phyloP scores from a whole-genome alignment of 2,329 filamentous ascomycete species.

The Daldinia sp. region DNA sequence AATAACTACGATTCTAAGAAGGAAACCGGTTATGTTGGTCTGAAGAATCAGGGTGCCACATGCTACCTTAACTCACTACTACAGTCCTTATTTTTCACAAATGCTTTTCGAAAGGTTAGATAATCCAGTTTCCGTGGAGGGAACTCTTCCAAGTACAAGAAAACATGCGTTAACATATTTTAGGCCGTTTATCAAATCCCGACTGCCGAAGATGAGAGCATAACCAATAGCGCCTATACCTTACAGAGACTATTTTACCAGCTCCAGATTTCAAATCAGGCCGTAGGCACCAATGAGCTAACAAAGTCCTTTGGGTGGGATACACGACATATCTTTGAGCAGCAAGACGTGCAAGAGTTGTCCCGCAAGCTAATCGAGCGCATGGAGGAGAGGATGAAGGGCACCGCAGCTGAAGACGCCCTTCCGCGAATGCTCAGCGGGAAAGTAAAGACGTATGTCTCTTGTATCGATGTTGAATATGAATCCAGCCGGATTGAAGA shows the following conservation, averaged over 20 bases:
- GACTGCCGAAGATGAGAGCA: constrained; percentile 84
- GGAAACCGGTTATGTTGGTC: constrained; percentile 94
- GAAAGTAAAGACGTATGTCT: constrained; percentile 98
- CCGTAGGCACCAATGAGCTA: constrained; percentile 91
- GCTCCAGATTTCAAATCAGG: constrained; percentile 84
- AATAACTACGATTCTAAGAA: constrained; percentile 99
- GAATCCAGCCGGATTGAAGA: constrained; percentile 96
- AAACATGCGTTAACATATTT: constrained; percentile 33
- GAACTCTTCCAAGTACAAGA: background rate
- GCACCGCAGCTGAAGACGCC: constrained; percentile 88
- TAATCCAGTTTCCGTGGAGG: background rate
- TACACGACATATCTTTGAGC: constrained; percentile 96
- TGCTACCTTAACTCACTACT: constrained; percentile 89
- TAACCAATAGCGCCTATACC: constrained; percentile 90
- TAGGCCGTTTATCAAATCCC: constrained; percentile 97
- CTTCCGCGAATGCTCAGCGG: constrained; percentile 93
- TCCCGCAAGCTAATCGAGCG: constrained; percentile 97
- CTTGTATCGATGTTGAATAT: constrained; percentile 98
- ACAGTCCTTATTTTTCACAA: constrained; percentile 88
- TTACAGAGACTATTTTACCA: constrained; percentile 95
- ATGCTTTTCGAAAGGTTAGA: constrained; percentile 88
- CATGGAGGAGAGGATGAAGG: constrained; percentile 98
- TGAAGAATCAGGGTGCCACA: constrained; percentile 96
- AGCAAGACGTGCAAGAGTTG: constrained; percentile 97
- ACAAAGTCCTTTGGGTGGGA: constrained; percentile 99